Conservation (phyloP, 192 early-diverging fungal species). For the Pilobolus umbonatus region DNA sequence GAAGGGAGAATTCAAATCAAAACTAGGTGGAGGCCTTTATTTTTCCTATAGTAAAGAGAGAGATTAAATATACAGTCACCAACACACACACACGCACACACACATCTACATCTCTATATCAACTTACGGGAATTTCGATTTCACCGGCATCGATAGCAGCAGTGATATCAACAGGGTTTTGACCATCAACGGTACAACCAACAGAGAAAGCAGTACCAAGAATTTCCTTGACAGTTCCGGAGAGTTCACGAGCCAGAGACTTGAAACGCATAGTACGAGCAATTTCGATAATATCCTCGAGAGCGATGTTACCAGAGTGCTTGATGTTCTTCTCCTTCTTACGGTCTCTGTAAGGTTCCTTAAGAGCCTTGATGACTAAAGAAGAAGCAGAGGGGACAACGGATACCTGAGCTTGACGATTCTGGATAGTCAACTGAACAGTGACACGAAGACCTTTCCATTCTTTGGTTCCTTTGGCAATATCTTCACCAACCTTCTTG, state of each 20-base stretch:
- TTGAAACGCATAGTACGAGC: conserved; percentile 95
- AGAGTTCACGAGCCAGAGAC: conserved; percentile 90
- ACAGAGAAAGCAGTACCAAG: conserved; percentile 92
- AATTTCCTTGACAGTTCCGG: conserved; percentile 95
- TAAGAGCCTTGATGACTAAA: conserved; percentile 94
- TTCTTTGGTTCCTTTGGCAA: conserved; percentile 98
- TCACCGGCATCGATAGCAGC: conserved; percentile 85
- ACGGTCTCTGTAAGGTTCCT: conserved; percentile 94
- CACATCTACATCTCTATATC: not conserved
- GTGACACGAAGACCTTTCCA: conserved; percentile 99
- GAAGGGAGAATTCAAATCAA: no score
- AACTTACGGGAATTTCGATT: conserved; percentile 58
- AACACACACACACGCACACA: not conserved
- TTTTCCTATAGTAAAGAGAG: no score
- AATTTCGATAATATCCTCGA: conserved; percentile 93
- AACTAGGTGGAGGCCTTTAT: no score
- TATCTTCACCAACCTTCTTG: conserved; percentile 99
- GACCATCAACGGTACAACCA: conserved; percentile 98
- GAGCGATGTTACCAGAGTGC: conserved; percentile 92
- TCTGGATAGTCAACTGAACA: conserved; percentile 97
- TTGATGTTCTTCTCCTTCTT: conserved; percentile 99
- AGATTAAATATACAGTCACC: no score
- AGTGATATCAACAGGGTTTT: conserved; percentile 83
- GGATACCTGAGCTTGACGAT: conserved; percentile 97
- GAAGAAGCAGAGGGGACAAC: conserved; percentile 96